These are phyloP conservation scores for Allantophomopsis lycopodina DNA, from an alignment of 2,329 filamentous ascomycete genomes.

Conservation along the genomic window DNA sequence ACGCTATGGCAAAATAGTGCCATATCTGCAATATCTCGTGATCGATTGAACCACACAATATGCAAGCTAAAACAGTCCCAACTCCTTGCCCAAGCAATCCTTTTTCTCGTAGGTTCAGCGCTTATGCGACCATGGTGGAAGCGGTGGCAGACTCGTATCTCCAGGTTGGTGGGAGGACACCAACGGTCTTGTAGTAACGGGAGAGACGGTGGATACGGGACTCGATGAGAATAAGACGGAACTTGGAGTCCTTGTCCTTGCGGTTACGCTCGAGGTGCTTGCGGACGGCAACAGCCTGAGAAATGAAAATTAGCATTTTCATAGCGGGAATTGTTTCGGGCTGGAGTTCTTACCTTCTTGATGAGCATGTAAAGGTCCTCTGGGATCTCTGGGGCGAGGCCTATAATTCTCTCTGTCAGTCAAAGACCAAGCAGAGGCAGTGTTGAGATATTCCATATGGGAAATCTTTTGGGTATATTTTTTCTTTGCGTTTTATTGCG, in stretches of 20 bases:
- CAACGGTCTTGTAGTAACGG: constrained; percentile 98
- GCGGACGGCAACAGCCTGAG: constrained; percentile 86
- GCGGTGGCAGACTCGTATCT: constrained; percentile 98
- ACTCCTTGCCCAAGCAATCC: constrained; percentile 13
- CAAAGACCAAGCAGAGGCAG: constrained; percentile 81
- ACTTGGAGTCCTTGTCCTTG: constrained; percentile 99
- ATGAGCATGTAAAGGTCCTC: constrained; percentile 99
- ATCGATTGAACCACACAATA: constrained; percentile 11
- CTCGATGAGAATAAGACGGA: constrained; percentile 99
- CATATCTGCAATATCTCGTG: no score
- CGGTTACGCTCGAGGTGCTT: constrained; percentile 99
- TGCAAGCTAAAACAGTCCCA: constrained; percentile 11
- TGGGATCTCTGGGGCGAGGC: constrained; percentile 95
- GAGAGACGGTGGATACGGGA: constrained; percentile 99
- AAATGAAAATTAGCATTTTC: constrained; percentile 1
- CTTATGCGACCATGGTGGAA: constrained; percentile 84
- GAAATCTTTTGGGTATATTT: no score
- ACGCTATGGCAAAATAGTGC: no score
- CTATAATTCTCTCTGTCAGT: constrained; percentile 93
- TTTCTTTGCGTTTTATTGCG: no score
- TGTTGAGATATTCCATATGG: constrained; percentile 12
- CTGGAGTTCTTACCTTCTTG: constrained; percentile 75
- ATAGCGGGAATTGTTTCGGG: background rate
- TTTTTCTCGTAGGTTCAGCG: constrained; percentile 9
- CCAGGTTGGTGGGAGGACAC: constrained; percentile 81